Evolutionary conservation across 345 rosid species (phyloP).

Genomic region (Pugionium dolabratum): DNA sequence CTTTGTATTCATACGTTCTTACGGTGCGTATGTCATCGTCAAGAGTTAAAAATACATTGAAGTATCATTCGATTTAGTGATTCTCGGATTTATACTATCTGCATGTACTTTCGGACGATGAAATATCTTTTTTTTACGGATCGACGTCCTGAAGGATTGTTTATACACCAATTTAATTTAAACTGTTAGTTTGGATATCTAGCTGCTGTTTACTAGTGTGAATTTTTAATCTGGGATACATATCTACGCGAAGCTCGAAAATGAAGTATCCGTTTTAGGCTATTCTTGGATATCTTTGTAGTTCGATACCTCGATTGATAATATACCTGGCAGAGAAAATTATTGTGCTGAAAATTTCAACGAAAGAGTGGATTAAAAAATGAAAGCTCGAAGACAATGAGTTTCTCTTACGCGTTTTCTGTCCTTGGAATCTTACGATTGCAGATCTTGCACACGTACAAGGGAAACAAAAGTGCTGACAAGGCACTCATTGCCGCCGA

Average conservation of each 20-base stretch:
- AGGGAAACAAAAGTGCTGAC: constrained; percentile 59
- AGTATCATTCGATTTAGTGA: neutral
- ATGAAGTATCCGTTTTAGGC: neutral
- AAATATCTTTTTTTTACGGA: neutral
- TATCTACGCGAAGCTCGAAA: neutral
- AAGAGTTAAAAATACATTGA: neutral
- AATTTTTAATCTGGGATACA: neutral
- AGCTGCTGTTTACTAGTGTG: neutral
- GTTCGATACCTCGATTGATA: neutral
- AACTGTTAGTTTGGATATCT: neutral
- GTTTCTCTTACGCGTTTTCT: constrained; percentile 2
- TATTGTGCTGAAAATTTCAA: neutral
- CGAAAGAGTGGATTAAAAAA: too few relatives aligned
- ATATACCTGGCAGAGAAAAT: neutral
- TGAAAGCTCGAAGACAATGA: too few relatives aligned
- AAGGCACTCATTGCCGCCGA: constrained; percentile 83
- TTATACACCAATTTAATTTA: neutral
- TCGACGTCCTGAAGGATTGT: neutral
- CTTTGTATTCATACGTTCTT: constrained; percentile 5
- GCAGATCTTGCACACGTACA: constrained; percentile 61
- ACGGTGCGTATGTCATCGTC: neutral
- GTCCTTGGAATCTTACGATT: constrained; percentile 1
- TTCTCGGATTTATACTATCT: neutral
- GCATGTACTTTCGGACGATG: neutral
- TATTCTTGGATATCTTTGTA: neutral